A percentile compares a stretch with the other conserved stretches of the same genome.
These are phyloP conservation scores for Datisca glomerata DNA, from an alignment of 306 rosid genomes.

Conservation along the genomic window DNA sequence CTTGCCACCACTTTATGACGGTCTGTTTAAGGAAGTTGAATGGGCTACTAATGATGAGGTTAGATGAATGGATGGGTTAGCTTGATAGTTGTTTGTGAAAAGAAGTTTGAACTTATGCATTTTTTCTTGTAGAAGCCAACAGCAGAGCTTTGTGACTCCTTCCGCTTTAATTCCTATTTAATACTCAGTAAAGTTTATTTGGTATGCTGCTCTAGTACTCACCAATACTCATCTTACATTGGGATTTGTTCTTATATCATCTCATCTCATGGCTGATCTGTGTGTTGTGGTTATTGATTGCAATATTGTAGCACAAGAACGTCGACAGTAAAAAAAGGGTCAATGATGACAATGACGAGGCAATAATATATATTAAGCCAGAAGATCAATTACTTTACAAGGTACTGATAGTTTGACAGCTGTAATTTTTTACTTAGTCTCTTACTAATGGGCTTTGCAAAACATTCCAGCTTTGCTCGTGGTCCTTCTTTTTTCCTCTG, in stretches of 20 bases:
- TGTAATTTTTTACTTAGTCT: neutral
- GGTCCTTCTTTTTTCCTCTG: slow-evolving; percentile 67
- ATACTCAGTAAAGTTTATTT: slow-evolving; percentile 47
- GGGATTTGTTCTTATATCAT: slow-evolving; percentile 4
- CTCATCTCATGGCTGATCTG: too few species aligned
- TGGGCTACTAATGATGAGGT: slow-evolving; percentile 99
- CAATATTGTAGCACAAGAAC: slow-evolving; percentile 36
- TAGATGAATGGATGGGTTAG: slow-evolving; percentile 24
- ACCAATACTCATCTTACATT: slow-evolving; percentile 1
- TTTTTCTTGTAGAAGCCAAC: slow-evolving; percentile 50
- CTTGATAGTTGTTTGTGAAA: slow-evolving; percentile 7
- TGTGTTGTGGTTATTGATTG: slow-evolving; percentile 11
- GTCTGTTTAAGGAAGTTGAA: slow-evolving; percentile 72
- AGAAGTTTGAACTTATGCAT: slow-evolving; percentile 13
- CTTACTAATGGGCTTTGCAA: slow-evolving; percentile 6
- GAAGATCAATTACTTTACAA: slow-evolving; percentile 79
- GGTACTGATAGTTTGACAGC: slow-evolving; percentile 28
- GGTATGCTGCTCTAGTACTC: slow-evolving; percentile 35
- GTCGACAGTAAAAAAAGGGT: slow-evolving; percentile 27
- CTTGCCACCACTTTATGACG: slow-evolving; percentile 72
- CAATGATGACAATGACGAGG: slow-evolving; percentile 24
- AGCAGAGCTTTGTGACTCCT: slow-evolving; percentile 55
- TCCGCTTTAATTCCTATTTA: slow-evolving; percentile 42
- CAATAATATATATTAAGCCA: slow-evolving; percentile 45
- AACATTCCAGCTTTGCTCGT: slow-evolving; percentile 51